Base-by-base conservation (phyloP, 2,329 filamentous ascomycete genomes). In the Pyrenophora seminiperda region DNA sequence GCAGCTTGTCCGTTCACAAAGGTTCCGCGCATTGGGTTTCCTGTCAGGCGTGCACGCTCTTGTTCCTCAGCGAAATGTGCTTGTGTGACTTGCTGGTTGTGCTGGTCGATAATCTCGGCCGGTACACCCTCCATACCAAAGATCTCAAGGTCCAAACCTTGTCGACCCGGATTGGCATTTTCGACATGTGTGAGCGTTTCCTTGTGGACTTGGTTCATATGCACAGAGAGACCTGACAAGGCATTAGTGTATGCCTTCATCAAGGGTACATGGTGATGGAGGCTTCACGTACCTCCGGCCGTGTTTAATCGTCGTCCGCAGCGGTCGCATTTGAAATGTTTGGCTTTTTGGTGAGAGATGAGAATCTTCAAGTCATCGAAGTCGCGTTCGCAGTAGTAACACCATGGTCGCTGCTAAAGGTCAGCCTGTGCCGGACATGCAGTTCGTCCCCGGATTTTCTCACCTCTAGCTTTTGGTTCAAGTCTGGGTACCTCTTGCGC, bases 351-450 rank as follows among this genome's bases (percentile, higher is more conserved):
- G 74, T 99, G 94, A 50, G 90, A 92, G 63, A 96, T 95, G 58
- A 99, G 85, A 63, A 97, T 91, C 79, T 96, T 97, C 38, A 96
- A 75, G 73, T 99, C 94, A 74, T 97, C 92, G 72, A 97, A 99
- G 76, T 97, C 93, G 77, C 93, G 89, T 76, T 99, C 94, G 87
- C 94, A 99, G 79, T 99, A 99, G 77, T 96, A 99, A 79, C 94
- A 99, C 92, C 92, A 97, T 41, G 93, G 89, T 50, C 92, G 88
- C 48, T 51, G 38, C 10, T 20, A 11, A 11, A 38, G 15, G 38
- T 51, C 39, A 51, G 38, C 33, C n/a, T 24, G n/a, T 24, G 33
- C 27, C 18, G 10, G 7, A 20, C 13, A 19, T 41, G 20, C 38
- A 10, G 13, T 36, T 41, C 17, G 17, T 19, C 7, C 3, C 24